Base-by-base conservation (phyloP, 2,329 filamentous ascomycete genomes). In the Bertia moriformis region DNA sequence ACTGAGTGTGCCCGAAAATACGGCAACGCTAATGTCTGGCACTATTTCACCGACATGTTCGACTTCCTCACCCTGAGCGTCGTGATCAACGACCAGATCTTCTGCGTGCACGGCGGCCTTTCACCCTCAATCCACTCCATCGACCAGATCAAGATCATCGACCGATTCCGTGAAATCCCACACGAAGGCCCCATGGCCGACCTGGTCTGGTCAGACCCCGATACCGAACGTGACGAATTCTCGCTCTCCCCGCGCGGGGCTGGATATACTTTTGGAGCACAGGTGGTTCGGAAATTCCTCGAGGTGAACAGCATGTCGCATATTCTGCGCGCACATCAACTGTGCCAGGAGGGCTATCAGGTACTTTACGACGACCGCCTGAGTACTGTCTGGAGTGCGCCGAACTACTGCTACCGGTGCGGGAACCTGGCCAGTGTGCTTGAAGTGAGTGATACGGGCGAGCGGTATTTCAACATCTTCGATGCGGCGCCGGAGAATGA, bases 161-260 rank as follows among this genome's bases (percentile, higher is more conserved):
- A 98, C 62, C 85, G 91, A 36, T 98, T 96, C 67, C 80, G 91
- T 48, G 91, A 98, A 57, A 98, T 98, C 43, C 91, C 91, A 4
- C 91, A 98, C 62, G 91, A 98, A 61, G 91, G 91, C 0, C 91
- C 91, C 22, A 98, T 98, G 91, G 91, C 91, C n/a, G 91, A 98
- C 58, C 67, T 98, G 4, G 91, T 98, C 20, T 98, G 91, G 91
- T 94, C 87, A 15, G 91, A 98, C 56, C 91, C 91, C 0, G 91
- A 98, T 56, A 82, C 85, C n/a, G 91, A 98, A 50, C 75, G 88
- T 41, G 91, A 98, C 60, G 91, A 98, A 58, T 98, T 98, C 61
- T 93, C 84, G 4, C 72, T 98, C 14, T 93, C 84, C 4, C 91
- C 91, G 2, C 74, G 91, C 44, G 91, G 91, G 33, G 91, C 91